Base-by-base conservation (phyloP, 345 rosid species). In the Tarenaya hassleriana region DNA sequence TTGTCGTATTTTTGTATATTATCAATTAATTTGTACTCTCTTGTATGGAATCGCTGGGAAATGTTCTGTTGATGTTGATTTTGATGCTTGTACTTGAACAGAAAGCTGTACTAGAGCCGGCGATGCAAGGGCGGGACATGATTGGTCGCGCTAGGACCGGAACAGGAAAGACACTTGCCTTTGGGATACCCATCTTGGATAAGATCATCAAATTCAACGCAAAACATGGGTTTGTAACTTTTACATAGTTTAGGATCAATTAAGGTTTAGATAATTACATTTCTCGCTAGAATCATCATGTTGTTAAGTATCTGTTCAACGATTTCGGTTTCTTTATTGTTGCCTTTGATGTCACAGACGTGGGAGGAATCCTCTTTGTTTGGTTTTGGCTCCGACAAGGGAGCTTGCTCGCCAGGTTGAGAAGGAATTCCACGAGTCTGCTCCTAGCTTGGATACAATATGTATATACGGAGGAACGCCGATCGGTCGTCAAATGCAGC, bases 401-500 rank as follows among this genome's bases (percentile, higher is more conserved):
- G 99, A 94, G 63, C 97, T 94, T 43, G 99, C 99, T 12, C 69
- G 65, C 12, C 99, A 88, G 72, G 95, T 94, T 44, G 94, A 78
- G 70, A 94, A 82, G 69, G 96, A 88, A 74, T 88, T 94, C 38
- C 47, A 42, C 0, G 95, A 88, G 46, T 70, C 96, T 56, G 97
- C 92, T 24, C 81, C 92, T 41, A 82, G 75, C 56, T 60, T 94
- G 78, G 95, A 83, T 66, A 69, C 83, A 7, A 82, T 80, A 8
- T 94, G 99, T 73, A 77, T 88, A 3, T 94, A 94, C 52, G 97
- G 99, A 42, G 99, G 99, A 43, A 80, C 89, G 40, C 96, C 96
- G 1, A 83, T 94, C 4, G 33, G 49, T 4, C 31, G 21, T 1
- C 99, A 94, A 72, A 94, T 88, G 80, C 70, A 71, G 52, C 70